A percentile compares a stretch with the other conserved stretches of the same genome.
phyloP scores from a whole-genome alignment of 140 eudicot species.

The Oenanthe javanica region DNA sequence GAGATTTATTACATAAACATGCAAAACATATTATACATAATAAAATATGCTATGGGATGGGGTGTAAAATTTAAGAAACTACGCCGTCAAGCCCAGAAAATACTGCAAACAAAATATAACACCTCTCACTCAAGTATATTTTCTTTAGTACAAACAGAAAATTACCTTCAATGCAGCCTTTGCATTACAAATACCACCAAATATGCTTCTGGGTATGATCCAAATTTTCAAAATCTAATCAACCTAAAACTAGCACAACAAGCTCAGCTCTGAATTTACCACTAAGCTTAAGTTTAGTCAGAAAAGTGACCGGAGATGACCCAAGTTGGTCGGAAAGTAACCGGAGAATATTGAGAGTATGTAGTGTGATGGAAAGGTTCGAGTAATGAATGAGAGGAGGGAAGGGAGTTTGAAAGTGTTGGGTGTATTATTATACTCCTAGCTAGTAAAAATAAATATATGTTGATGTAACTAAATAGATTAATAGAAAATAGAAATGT shows the following conservation, averaged over 20 bases:
- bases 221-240: no score
- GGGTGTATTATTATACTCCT: background rate
- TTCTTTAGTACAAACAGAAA: background rate
- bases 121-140: background rate
- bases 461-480: no score
- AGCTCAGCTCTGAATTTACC: background rate
- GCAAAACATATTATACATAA: background rate
- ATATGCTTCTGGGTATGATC: background rate
- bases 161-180: background rate
- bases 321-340: background rate
- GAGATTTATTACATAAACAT: background rate
- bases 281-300: background rate
- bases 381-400: constrained; percentile 1
- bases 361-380: background rate
- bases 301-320: background rate
- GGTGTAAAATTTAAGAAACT: background rate
- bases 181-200: background rate
- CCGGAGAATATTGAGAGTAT: background rate
- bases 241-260: background rate
- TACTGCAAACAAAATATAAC: no score
- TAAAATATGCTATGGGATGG: background rate
- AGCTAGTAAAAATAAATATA: background rate
- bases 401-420: constrained; percentile 5
- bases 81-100: no score
- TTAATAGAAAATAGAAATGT: background rate